Conservation (phyloP, 768 basidiomycete species). For the Leccinum aurantiacum region DNA sequence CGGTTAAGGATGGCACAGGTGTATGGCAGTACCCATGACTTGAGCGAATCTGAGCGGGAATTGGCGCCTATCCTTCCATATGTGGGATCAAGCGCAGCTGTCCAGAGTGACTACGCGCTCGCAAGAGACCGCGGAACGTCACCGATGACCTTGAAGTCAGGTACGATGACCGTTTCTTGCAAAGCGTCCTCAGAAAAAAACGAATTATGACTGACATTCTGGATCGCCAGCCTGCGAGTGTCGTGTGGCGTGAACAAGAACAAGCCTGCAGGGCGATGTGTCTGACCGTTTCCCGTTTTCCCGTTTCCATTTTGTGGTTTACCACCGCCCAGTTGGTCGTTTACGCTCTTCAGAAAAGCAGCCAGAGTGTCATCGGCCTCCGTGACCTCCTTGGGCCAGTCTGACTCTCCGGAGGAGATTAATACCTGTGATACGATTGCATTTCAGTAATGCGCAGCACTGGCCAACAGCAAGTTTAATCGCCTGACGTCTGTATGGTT, state of each 20-base stretch:
- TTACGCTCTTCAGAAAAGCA: slow-evolving; percentile 42
- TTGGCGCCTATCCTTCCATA: slow-evolving; percentile 48
- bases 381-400: slow-evolving; percentile 85
- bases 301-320: slow-evolving; percentile 9
- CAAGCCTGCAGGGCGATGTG: slow-evolving; percentile 38
- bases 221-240: slow-evolving; percentile 59
- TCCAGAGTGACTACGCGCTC: slow-evolving; percentile 73
- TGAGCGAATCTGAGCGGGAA: slow-evolving; percentile 47
- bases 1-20: slow-evolving; percentile 70
- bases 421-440: slow-evolving; percentile 53
- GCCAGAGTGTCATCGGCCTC: slow-evolving; percentile 72
- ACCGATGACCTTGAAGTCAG: slow-evolving; percentile 84
- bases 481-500: slow-evolving; percentile 82
- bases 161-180: slow-evolving; percentile 80
- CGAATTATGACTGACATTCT: slow-evolving; percentile 82
- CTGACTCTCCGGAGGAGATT: slow-evolving; percentile 85
- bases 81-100: slow-evolving; percentile 57
- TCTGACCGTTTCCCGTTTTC: slow-evolving; percentile 8
- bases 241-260: slow-evolving; percentile 55
- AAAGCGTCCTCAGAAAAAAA: slow-evolving; percentile 53
- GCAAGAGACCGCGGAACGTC: slow-evolving; percentile 62
- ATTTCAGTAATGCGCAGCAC: not conserved
- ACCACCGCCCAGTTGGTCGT: slow-evolving; percentile 16
- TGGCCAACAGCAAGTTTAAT: not conserved
- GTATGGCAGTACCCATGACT: slow-evolving; percentile 85